phyloP scores from a whole-genome alignment of 306 rosid species.

The Casuarina equisetifolia region DNA sequence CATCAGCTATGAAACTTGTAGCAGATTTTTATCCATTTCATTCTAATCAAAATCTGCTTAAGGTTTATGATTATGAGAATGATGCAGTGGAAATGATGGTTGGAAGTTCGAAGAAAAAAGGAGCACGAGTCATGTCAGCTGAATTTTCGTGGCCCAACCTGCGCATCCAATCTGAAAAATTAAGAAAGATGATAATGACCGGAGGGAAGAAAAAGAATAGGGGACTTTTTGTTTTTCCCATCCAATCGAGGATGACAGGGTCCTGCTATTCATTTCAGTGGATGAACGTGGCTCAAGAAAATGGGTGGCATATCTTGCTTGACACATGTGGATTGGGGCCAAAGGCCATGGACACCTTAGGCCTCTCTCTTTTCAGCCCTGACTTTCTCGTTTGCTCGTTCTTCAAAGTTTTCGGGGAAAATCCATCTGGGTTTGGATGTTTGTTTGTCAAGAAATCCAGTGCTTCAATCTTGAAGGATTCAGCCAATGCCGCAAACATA shows the following conservation, averaged over 20 bases:
- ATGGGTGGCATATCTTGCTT: constrained; percentile 80
- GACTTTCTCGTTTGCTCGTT: constrained; percentile 77
- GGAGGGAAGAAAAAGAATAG: constrained; percentile 37
- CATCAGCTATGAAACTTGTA: constrained; percentile 66
- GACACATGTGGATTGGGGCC: constrained; percentile 76
- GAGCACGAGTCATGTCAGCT: constrained; percentile 51
- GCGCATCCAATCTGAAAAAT: constrained; percentile 38
- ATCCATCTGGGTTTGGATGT: constrained; percentile 84
- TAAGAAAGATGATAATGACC: constrained; percentile 45
- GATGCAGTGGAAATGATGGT: constrained; percentile 70
- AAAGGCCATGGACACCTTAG: constrained; percentile 75
- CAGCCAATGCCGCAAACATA: constrained; percentile 37
- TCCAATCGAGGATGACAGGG: constrained; percentile 76
- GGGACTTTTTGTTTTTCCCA: constrained; percentile 79
- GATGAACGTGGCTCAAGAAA: constrained; percentile 80
- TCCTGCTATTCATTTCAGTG: constrained; percentile 71
- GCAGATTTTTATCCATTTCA: constrained; percentile 76
- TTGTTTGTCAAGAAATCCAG: constrained; percentile 76
- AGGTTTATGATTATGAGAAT: constrained; percentile 63
- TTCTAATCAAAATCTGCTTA: constrained; percentile 56
- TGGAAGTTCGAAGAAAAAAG: constrained; percentile 59
- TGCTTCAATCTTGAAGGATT: constrained; percentile 41
- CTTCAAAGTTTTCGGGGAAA: constrained; percentile 68
- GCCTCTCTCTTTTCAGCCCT: constrained; percentile 77
- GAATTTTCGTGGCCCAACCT: constrained; percentile 67